Conservation (phyloP, 495 filamentous ascomycete genomes). For the Daldinia decipiens region DNA sequence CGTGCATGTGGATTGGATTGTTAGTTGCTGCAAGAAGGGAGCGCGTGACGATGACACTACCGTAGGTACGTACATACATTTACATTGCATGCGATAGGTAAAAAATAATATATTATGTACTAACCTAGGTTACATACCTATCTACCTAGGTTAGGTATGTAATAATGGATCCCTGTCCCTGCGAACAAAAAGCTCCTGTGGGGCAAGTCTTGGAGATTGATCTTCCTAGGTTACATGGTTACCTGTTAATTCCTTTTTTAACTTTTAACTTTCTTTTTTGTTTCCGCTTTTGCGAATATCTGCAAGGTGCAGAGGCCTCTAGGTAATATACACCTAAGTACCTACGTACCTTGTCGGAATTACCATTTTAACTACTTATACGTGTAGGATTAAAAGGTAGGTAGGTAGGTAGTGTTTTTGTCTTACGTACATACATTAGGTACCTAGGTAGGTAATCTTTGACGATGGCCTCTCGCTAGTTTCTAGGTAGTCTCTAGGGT, state of each 20-base stretch:
- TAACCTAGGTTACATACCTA: no score
- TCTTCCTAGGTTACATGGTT: no score
- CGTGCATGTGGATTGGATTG: constrained; percentile 22
- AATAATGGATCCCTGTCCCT: background rate
- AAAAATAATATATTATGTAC: no score
- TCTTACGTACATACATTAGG: background rate
- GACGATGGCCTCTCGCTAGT: background rate
- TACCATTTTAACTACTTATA: no score
- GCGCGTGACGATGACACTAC: constrained; percentile 43
- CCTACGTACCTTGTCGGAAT: no score
- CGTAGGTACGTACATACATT: constrained; percentile 14
- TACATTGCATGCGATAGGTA: background rate
- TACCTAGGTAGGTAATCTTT: background rate
- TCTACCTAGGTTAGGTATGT: no score
- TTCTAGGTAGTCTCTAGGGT: background rate
- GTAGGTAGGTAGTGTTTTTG: background rate
- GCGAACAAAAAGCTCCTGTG: background rate
- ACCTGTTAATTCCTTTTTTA: background rate
- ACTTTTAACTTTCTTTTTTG: constrained; percentile 1
- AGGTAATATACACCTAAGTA: no score
- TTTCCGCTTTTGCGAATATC: background rate
- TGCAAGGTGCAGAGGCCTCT: no score
- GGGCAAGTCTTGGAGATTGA: background rate
- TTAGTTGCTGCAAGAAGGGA: constrained; percentile 21
- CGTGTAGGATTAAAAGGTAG: no score